These are phyloP conservation scores for Myochromella boudieri DNA, from an alignment of 768 basidiomycete species.

Conservation along the genomic window DNA sequence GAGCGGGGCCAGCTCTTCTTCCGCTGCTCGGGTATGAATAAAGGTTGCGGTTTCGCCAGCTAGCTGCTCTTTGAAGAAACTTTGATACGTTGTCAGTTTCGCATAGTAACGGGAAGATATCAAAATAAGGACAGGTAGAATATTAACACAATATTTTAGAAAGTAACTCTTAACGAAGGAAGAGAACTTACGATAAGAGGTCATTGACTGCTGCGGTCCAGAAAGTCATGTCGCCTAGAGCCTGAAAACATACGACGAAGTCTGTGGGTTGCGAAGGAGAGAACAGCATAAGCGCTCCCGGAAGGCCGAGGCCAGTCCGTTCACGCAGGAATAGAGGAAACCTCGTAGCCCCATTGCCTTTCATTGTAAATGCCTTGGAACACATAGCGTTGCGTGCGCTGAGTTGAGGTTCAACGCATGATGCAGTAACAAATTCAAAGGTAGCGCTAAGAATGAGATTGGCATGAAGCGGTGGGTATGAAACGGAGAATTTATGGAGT, in stretches of 20 bases:
- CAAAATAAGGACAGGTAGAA: neutral
- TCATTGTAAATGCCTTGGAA: neutral
- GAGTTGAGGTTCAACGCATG: slow-evolving; percentile 5
- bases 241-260: slow-evolving; percentile 4
- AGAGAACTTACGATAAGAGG: slow-evolving; percentile 20
- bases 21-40: slow-evolving; percentile 1
- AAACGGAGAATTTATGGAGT: slow-evolving; percentile 4
- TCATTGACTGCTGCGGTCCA: slow-evolving; percentile 19
- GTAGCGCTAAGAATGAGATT: slow-evolving; percentile 12
- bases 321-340: slow-evolving; percentile 17
- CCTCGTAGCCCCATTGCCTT: neutral
- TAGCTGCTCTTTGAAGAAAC: slow-evolving; percentile 6
- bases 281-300: slow-evolving; percentile 10
- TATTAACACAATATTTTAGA: neutral
- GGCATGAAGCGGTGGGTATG: slow-evolving; percentile 6
- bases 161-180: neutral
- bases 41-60: slow-evolving; percentile 1
- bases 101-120: neutral
- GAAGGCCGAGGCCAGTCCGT: slow-evolving; percentile 10
- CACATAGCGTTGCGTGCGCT: neutral
- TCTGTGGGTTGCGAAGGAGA: slow-evolving; percentile 2
- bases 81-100: neutral
- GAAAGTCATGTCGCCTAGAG: slow-evolving; percentile 17
- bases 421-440: slow-evolving; percentile 9
- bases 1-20: neutral